phyloP scores from a whole-genome alignment of 2,329 filamentous ascomycete species.

The Septoria linicola region DNA sequence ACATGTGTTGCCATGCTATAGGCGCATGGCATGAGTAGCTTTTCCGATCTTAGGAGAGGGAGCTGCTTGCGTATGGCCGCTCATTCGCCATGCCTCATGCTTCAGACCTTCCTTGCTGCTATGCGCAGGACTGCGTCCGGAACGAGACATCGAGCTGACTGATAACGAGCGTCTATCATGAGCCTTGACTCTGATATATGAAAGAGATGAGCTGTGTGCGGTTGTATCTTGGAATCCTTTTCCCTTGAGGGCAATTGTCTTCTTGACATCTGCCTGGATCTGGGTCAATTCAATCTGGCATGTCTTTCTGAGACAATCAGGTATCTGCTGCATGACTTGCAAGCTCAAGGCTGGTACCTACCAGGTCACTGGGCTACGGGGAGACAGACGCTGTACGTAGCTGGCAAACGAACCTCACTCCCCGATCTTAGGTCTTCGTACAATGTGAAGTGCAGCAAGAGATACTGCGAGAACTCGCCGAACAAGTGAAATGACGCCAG shows the following conservation, averaged over 20 bases:
- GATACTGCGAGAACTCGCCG: too few species aligned
- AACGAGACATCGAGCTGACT: conserved; percentile 26
- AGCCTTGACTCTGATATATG: conserved; percentile 15
- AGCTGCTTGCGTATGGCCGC: conserved; percentile 38
- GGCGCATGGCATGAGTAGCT: conserved; percentile 36
- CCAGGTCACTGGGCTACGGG: conserved; percentile 11
- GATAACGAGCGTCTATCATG: conserved; percentile 33
- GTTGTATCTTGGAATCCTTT: conserved; percentile 37
- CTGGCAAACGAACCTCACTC: conserved; percentile 15
- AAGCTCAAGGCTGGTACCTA: neutral
- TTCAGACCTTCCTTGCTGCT: conserved; percentile 30
- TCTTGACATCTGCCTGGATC: conserved; percentile 10
- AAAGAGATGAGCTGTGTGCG: conserved; percentile 36
- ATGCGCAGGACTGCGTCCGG: conserved; percentile 24
- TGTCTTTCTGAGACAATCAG: conserved; percentile 16
- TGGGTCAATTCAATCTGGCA: conserved; percentile 34
- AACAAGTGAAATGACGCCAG: too few species aligned
- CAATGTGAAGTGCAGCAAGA: too few species aligned
- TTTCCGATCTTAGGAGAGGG: conserved; percentile 36
- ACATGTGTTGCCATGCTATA: conserved; percentile 37
- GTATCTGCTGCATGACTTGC: conserved; percentile 21
- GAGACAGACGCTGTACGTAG: conserved; percentile 26
- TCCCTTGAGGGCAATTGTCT: conserved; percentile 28
- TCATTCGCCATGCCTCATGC: conserved; percentile 33
- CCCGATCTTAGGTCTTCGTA: conserved; percentile 1